Base-by-base conservation (phyloP, 331 rosid genomes). In the Pyrus hybrid region DNA sequence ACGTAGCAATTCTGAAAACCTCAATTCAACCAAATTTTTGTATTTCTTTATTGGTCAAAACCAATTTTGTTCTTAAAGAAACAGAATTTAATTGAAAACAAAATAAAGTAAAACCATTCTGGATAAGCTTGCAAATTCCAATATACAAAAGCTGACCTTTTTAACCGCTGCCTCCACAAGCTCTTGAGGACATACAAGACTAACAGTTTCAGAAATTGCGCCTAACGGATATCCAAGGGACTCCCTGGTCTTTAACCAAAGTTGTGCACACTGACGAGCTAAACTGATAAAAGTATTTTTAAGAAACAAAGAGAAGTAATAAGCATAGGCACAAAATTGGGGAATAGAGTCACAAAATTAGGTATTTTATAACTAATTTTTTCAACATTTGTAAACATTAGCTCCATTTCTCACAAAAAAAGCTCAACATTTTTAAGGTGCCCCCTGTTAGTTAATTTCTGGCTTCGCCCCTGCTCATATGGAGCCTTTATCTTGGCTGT, bases 231-330 rank as follows among this genome's bases (percentile, higher is more conserved):
- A 86, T 57, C 89, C 96, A 69, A 92, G 92, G 76, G 87, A 85
- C 78, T 94, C 99, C 83, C 99, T 82, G 8, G 90, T 91, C 83
- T 88, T 88, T 81, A 94, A 76, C 99, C 99, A 94, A 69, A 90
- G 96, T 68, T 90, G 96, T 26, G 99, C 97, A 87, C 96, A 94
- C 70, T 92, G 99, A 79, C 96, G 96, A 84, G 99, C 99, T 77
- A 94, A 88, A 92, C 99, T 94, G 90, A 66, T 68, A 72, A 72
- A 16, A 37, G 43, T 9, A 21, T 70, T 10, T 20, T 10, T 13
- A 32, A 0, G 6, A 66, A 33, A 63, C 21, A 56, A 61, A 22
- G 28, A 17, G 45, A 61, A 80, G 79, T 9, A 51, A 67, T 68
- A 69, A 63, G 26, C 43, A 77, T 54, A 76, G 64, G 64, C 76